These are phyloP conservation scores for Gentiana straminea DNA, from an alignment of 257 asterid genomes.

Conservation along the genomic window DNA sequence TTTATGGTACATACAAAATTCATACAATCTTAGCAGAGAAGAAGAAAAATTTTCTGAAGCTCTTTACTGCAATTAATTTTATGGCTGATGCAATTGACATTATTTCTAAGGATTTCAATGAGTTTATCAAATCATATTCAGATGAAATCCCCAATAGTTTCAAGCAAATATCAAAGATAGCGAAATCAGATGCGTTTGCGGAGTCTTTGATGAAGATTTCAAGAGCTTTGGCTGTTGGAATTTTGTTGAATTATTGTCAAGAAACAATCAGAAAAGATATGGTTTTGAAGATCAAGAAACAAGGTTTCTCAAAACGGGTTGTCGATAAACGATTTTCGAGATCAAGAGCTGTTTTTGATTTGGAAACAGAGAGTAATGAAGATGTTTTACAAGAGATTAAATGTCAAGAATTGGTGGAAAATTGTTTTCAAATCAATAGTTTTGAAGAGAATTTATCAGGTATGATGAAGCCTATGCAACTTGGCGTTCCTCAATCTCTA, in stretches of 20 bases:
- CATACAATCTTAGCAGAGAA: conserved; percentile 44
- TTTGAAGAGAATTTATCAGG: conserved; percentile 51
- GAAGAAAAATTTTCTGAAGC: conserved; percentile 35
- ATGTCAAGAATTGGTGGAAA: conserved; percentile 43
- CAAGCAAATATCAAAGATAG: conserved; percentile 53
- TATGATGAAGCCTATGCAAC: conserved; percentile 58
- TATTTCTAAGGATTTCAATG: conserved; percentile 49
- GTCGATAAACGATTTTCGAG: conserved; percentile 42
- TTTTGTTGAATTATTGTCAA: conserved; percentile 29
- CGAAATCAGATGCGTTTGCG: conserved; percentile 39
- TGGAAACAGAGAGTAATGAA: conserved; percentile 30
- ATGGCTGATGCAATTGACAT: conserved; percentile 44
- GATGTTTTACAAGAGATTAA: conserved; percentile 32
- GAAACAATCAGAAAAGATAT: conserved; percentile 9
- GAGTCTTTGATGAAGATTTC: conserved; percentile 30
- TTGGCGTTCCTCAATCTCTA: conserved; percentile 14
- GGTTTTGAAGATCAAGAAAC: conserved; percentile 1
- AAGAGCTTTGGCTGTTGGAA: conserved; percentile 40
- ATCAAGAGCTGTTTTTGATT: conserved; percentile 61
- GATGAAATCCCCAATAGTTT: conserved; percentile 58
- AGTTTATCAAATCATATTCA: conserved; percentile 47
- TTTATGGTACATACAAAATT: conserved; percentile 42
- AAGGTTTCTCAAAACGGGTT: conserved; percentile 22
- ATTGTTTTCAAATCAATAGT: conserved; percentile 38
- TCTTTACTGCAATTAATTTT: conserved; percentile 28